phyloP scores from a whole-genome alignment of 768 basidiomycete species.

The Kwoniella dendrophila region DNA sequence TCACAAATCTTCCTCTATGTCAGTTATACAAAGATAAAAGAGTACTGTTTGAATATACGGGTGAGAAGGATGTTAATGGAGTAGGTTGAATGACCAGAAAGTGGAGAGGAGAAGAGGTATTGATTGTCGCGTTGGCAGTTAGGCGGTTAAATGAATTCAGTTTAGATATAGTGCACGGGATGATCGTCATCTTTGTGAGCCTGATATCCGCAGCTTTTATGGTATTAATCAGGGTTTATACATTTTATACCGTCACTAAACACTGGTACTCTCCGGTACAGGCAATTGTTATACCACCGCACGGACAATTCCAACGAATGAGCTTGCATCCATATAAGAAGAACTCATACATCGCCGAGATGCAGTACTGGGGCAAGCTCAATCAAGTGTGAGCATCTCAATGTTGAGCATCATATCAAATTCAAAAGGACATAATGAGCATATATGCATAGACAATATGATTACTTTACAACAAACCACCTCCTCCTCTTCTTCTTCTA shows the following conservation, averaged over 20 bases:
- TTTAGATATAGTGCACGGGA: background rate
- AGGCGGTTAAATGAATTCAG: background rate
- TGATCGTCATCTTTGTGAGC: slow-evolving; percentile 11
- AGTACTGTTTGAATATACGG: background rate
- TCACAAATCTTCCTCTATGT: too few relatives aligned
- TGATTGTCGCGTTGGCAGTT: slow-evolving; percentile 22
- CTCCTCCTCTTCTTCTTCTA: slow-evolving; percentile 33
- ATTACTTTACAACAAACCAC: slow-evolving; percentile 3
- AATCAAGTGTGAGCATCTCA: too few relatives aligned
- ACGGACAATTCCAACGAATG: too few relatives aligned
- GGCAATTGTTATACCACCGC: too few relatives aligned
- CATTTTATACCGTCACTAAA: background rate
- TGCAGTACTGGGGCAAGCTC: too few relatives aligned
- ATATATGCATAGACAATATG: background rate
- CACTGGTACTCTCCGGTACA: background rate
- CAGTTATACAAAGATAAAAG: too few relatives aligned
- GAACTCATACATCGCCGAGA: too few relatives aligned
- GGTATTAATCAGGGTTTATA: background rate
- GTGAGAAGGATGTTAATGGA: background rate
- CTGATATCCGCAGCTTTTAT: slow-evolving; percentile 4
- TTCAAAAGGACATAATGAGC: too few relatives aligned
- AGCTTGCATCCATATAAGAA: too few relatives aligned
- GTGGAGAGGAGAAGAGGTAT: background rate
- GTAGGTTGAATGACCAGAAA: too few relatives aligned
- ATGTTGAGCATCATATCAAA: too few relatives aligned